Evolutionary conservation across 2,329 filamentous ascomycete species (phyloP).

Genomic region (Ascochyta rabiei): DNA sequence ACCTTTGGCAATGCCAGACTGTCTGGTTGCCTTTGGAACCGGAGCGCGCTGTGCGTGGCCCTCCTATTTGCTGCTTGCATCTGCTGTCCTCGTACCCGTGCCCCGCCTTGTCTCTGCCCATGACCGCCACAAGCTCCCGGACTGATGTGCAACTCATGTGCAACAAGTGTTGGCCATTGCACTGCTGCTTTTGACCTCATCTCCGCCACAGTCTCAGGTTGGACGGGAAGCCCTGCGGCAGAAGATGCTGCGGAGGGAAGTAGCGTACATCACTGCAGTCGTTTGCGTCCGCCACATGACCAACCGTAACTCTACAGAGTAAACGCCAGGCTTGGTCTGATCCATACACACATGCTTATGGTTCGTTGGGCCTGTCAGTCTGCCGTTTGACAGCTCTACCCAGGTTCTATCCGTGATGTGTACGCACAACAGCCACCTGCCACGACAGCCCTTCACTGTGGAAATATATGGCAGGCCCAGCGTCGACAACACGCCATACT

Average conservation of each 20-base stretch:
- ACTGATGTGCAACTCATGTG: not conserved
- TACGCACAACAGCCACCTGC: not conserved
- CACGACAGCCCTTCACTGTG: not conserved
- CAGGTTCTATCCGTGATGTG: not conserved
- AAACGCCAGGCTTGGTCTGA: not conserved
- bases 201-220: not conserved
- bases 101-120: slow-evolving; percentile 29
- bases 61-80: not conserved
- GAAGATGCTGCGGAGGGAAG: not conserved
- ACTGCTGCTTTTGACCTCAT: slow-evolving; percentile 2
- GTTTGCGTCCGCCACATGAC: not conserved
- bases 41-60: not conserved
- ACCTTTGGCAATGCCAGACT: slow-evolving; percentile 16
- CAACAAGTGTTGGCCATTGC: slow-evolving; percentile 17
- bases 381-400: not conserved
- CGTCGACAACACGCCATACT: not conserved
- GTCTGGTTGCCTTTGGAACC: not conserved
- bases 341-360: not conserved
- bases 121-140: slow-evolving; percentile 8
- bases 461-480: not conserved
- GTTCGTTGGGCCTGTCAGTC: not conserved
- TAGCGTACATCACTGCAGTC: not conserved
- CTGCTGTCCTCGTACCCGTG: slow-evolving; percentile 10
- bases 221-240: not conserved
- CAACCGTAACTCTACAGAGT: no score